Evolutionary conservation across 2,329 filamentous ascomycete genomes (phyloP), one percentile per base, ranked within the genome.

Genomic region (Cercospora sp.): DNA sequence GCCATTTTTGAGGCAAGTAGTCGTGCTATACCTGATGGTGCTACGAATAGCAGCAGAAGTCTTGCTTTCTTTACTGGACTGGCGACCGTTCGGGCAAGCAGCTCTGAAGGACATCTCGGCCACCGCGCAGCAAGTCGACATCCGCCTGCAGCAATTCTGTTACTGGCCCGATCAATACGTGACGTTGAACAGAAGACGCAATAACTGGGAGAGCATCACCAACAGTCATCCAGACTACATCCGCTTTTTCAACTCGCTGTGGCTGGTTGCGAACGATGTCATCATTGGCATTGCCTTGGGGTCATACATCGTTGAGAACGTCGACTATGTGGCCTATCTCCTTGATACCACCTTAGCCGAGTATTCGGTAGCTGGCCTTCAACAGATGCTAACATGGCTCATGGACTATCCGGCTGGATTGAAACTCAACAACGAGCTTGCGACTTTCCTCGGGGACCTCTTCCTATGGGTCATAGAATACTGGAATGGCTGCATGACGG

Each of bases 391-490:
- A 67, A 90, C 87, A 5, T 99, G 95, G 95, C 84, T 99, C 57
- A 97, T 95, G 92, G 92, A 91, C 65, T 96, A 91, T 89, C 95
- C 95, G 8, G 95, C 93, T 59, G 95, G 95, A 36, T 82, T 99
- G 72, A 99, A 99, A 80, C 86, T 99, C 42, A 99, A 99, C 78
- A 94, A 89, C 64, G 94, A 99, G 79, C 84, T 99, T 45, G 95
- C 94, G 2, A 87, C 88, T n/a, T 99, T 99, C 74, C 86, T 99
- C 12, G 95, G 95, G 70, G 94, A 98, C 76, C 82, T 99, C 3
- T 99, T 99, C 77, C 83, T 98, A 2, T 99, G 95, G 95, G 95
- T 99, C 59, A 98, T 99, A 72, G 94, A 97, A 72, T 96, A 97
- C 77, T 99, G 95, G 95, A 91, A 92, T 66, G 91, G 86, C 73